Conservation (phyloP, 2,329 filamentous ascomycete species). For the Epichloe scottii region DNA sequence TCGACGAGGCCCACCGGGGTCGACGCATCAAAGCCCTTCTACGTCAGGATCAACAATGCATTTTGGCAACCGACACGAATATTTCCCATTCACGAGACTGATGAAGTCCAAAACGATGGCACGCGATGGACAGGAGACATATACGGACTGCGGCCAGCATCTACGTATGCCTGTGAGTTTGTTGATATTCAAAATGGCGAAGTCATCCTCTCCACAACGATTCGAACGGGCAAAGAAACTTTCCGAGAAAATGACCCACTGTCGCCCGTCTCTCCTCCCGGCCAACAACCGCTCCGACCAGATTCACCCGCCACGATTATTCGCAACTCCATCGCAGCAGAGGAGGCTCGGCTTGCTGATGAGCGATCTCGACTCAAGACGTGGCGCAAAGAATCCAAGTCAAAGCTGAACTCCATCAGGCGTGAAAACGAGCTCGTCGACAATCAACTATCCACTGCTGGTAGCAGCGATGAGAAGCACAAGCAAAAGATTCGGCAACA, state of each 20-base stretch:
- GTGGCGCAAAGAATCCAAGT: constrained; percentile 62
- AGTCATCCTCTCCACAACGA: constrained; percentile 58
- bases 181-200: constrained; percentile 53
- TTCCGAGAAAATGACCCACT: constrained; percentile 20
- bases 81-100: constrained; percentile 27
- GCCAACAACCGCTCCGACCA: constrained; percentile 52
- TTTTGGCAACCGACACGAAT: constrained; percentile 71
- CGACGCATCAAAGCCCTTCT: constrained; percentile 63
- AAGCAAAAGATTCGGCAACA: constrained; percentile 65
- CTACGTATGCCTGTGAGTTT: constrained; percentile 70
- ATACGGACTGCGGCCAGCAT: constrained; percentile 56
- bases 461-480: constrained; percentile 64
- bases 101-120: constrained; percentile 19
- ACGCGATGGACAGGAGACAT: constrained; percentile 59
- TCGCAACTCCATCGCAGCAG: constrained; percentile 60
- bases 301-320: constrained; percentile 68
- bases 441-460: constrained; percentile 52
- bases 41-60: constrained; percentile 65
- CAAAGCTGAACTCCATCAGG: constrained; percentile 50
- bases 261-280: constrained; percentile 22
- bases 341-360: constrained; percentile 58
- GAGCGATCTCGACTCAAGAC: constrained; percentile 57
- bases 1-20: constrained; percentile 33
- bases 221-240: constrained; percentile 48
- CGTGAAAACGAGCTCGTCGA: constrained; percentile 63